Base-by-base conservation (phyloP, 495 filamentous ascomycete genomes). In the Podospora sp. region DNA sequence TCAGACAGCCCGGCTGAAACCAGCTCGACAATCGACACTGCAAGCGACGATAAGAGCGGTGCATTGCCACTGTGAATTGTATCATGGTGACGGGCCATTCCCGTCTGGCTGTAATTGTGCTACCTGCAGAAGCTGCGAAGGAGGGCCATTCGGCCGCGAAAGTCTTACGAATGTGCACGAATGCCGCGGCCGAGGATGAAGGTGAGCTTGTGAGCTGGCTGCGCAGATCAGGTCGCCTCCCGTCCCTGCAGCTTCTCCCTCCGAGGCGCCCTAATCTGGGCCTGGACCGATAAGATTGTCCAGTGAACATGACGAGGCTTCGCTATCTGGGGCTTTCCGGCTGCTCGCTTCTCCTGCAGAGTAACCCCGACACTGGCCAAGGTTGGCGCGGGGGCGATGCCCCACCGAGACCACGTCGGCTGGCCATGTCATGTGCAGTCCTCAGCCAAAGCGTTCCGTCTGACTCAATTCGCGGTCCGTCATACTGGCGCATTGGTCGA, bases 1-100 rank as follows among this genome's bases (percentile, higher is more conserved):
- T 33, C 16, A 12, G 40, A 46, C 40, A 40, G 74, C n/a, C n/a
- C n/a, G n/a, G 68, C 70, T 66, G 72, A 69, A 26, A 57, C 53
- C 21, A 46, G 40, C 40, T 46, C 40, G 14, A 57, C 53, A 57
- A 27, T 57, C 53, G 9, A 9, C 53, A 27, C 53, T 57, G 53
- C 53, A 59, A 60, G 35, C n/a, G 46, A 46, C 65, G 65, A 66
- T 73, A 70, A 70, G 68, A 36, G 25, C 50, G 36, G 53, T 57
- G 53, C 53, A 24, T 57, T 25, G 53, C 40, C 40, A 46, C 40
- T 46, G 40, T n/a, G 16, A 11, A 46, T 46, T 46, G 40, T 46
- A 46, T 46, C 40, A 46, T 46, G 40, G 40, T 46, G 40, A 46
- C 16, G 40, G 40, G 40, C 2, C 9, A 46, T 46, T 12, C 16